Evolutionary conservation across 176 grass and related monocot species (phyloP), one percentile per base, ranked within the genome.

Genomic region (Phoenix roebelenii): DNA sequence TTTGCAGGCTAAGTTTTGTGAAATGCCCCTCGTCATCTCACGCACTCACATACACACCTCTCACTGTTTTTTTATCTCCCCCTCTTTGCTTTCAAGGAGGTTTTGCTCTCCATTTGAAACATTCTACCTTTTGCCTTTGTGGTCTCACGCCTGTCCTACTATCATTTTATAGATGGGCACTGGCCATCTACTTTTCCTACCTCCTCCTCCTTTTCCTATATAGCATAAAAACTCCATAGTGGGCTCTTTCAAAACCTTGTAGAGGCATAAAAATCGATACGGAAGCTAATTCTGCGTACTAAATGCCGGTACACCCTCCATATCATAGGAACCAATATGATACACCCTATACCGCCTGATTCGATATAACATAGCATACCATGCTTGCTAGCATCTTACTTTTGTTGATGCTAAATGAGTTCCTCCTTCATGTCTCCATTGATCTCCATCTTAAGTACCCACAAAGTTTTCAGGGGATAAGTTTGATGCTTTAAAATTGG

Each of bases 21-120:
- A 85, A 67, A 51, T 39, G 32, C 32, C 32, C 32, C 7, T 10
- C 10, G 32, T 9, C 7, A 39, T 39, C 9, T 3, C 7, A 39
- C 32, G 32, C 32, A 39, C 32, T 39, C 32, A 39, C 7, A 7
- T 39, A 39, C 32, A 12, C 32, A 39, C 10, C 57, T 60, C 74
- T 29, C 68, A 50, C 51, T 66, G 54, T 75, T 66, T 75, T 66
- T 75, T 60, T 61, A 32, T 79, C 49, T 54, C 61, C 35, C 66
- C 49, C 2, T 67, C 72, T 76, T 85, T 76, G 72, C 82, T 80
- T 85, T 72, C 76, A 80, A 85, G 76, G 76, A 76, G 76, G 82
- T 55, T 55, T 22, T 18, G 16, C 53, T 55, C 53, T 55, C 3
- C 53, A 22, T 18, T 18, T 20, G 5, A 6, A 18, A 18, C 18